phyloP scores from a whole-genome alignment of 306 rosid species.

The Astragalus membranaceus region DNA sequence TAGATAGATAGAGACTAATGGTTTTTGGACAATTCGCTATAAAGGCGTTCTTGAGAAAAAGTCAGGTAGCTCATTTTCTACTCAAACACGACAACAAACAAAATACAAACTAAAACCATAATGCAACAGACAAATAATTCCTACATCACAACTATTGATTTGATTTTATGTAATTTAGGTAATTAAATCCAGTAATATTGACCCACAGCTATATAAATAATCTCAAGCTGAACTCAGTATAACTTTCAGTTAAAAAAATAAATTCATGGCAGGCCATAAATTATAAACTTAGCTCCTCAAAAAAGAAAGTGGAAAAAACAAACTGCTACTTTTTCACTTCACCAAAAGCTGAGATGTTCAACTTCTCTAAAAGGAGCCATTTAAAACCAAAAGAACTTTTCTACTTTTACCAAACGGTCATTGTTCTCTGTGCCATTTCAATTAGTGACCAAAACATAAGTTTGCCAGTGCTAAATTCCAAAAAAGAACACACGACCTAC shows the following conservation, averaged over 20 bases:
- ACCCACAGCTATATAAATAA: background rate
- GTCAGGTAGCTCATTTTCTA: background rate
- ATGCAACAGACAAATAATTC: background rate
- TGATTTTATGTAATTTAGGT: background rate
- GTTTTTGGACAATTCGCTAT: background rate
- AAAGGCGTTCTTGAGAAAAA: background rate
- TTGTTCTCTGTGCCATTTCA: background rate
- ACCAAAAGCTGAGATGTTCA: background rate
- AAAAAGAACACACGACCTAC: background rate
- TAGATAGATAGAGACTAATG: background rate
- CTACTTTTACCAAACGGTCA: background rate
- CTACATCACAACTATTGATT: background rate
- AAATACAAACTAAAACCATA: background rate
- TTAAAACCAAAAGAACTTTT: background rate
- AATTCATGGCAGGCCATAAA: background rate
- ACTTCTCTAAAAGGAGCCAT: background rate
- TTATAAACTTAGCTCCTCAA: no score
- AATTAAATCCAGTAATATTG: no score
- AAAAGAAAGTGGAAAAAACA: background rate
- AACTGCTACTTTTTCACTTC: background rate
- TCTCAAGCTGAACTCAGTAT: background rate
- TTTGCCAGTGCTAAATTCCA: background rate
- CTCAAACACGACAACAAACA: background rate
- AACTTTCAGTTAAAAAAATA: background rate
- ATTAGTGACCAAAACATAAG: constrained; percentile 2